Percentiles rank a stretch among this genome's conserved stretches.
Evolutionary conservation across 2,329 filamentous ascomycete species (phyloP).

Genomic region (Colletotrichum phormii): DNA sequence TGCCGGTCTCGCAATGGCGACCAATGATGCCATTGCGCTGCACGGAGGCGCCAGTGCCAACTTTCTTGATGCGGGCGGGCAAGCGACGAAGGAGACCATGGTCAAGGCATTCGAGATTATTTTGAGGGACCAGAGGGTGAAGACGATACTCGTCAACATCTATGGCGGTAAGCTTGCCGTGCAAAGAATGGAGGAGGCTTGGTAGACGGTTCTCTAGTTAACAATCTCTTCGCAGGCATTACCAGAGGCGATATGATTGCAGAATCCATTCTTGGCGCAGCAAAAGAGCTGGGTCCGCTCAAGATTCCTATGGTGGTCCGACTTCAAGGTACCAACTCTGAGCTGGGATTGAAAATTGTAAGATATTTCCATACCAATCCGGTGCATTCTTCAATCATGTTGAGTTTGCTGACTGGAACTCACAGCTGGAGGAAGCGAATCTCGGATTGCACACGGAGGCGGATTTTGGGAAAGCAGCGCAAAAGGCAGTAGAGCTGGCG

Average conservation of each 20-base stretch:
- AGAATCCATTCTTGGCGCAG: slow-evolving; percentile 58
- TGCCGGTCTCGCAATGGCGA: slow-evolving; percentile 92
- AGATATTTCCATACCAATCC: slow-evolving; percentile 34
- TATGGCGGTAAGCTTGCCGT: slow-evolving; percentile 51
- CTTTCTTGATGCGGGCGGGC: slow-evolving; percentile 90
- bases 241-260: slow-evolving; percentile 64
- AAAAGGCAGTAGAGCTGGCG: slow-evolving; percentile 48
- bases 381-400: too few relatives aligned
- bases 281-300: slow-evolving; percentile 49
- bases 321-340: slow-evolving; percentile 59
- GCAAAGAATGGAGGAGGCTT: background rate
- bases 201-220: slow-evolving; percentile 37
- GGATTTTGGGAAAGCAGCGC: slow-evolving; percentile 51
- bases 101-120: slow-evolving; percentile 81
- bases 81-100: slow-evolving; percentile 86
- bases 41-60: slow-evolving; percentile 80
- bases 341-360: slow-evolving; percentile 53
- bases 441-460: slow-evolving; percentile 52
- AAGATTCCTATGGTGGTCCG: slow-evolving; percentile 58
- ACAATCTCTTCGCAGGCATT: slow-evolving; percentile 49
- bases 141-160: slow-evolving; percentile 72
- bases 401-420: background rate
- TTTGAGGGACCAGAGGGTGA: slow-evolving; percentile 76
- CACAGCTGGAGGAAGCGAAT: slow-evolving; percentile 49
- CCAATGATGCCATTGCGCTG: slow-evolving; percentile 79